phyloP scores from a whole-genome alignment of 2,329 filamentous ascomycete species.

The Phialophora expanda region DNA sequence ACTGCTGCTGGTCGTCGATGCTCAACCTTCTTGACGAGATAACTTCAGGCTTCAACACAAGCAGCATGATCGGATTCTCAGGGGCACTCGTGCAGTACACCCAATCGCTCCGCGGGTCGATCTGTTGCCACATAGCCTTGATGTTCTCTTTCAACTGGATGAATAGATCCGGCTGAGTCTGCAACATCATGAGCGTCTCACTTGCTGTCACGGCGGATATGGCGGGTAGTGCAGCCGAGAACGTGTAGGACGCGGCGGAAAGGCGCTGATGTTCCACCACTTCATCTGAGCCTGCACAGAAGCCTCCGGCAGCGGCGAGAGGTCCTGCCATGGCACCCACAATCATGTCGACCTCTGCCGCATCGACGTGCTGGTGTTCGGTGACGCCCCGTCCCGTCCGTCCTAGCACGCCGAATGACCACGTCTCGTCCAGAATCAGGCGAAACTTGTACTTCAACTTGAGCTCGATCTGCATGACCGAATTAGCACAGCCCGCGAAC shows the following conservation, averaged over 20 bases:
- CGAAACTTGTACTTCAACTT: slow-evolving; percentile 98
- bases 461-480: slow-evolving; percentile 70
- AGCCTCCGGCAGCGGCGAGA: slow-evolving; percentile 89
- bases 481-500: slow-evolving; percentile 7
- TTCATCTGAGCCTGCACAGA: slow-evolving; percentile 89
- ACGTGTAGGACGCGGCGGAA: slow-evolving; percentile 89
- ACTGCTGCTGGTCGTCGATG: slow-evolving; percentile 76
- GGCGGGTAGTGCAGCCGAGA: slow-evolving; percentile 90
- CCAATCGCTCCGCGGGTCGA: slow-evolving; percentile 95
- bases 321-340: slow-evolving; percentile 89
- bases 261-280: slow-evolving; percentile 97
- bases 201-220: slow-evolving; percentile 95
- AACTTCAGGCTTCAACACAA: slow-evolving; percentile 83
- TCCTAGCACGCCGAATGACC: slow-evolving; percentile 94
- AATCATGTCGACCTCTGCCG: slow-evolving; percentile 94
- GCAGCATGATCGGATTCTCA: slow-evolving; percentile 86
- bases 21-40: slow-evolving; percentile 71
- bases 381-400: slow-evolving; percentile 90
- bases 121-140: slow-evolving; percentile 79
- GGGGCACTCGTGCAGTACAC: slow-evolving; percentile 77
- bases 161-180: slow-evolving; percentile 83
- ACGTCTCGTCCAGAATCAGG: slow-evolving; percentile 94
- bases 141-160: slow-evolving; percentile 82
- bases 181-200: slow-evolving; percentile 83
- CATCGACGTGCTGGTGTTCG: slow-evolving; percentile 95